Conservation (phyloP, 176 grass and related monocot species). For the Eremochloa ophiuroides region DNA sequence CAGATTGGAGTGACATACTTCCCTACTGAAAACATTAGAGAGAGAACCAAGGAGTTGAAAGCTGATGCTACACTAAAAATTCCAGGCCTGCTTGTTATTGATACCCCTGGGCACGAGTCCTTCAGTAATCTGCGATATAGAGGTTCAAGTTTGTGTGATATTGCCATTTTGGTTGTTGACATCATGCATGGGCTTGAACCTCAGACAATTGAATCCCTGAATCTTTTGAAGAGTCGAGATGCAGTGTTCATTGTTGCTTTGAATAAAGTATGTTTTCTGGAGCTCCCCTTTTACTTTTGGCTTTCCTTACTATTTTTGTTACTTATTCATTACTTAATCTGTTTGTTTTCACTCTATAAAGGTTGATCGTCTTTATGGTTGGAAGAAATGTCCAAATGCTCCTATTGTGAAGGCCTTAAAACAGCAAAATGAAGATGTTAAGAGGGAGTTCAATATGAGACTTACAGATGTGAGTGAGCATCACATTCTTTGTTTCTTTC, state of each 20-base stretch:
- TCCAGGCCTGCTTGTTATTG: constrained; percentile 94
- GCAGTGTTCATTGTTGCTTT: constrained; percentile 95
- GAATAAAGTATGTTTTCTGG: constrained; percentile 76
- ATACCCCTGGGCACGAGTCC: constrained; percentile 90
- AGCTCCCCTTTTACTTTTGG: neutral
- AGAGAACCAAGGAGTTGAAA: constrained; percentile 92
- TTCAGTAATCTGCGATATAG: constrained; percentile 93
- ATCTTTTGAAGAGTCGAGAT: constrained; percentile 73
- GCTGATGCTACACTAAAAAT: constrained; percentile 90
- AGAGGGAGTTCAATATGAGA: constrained; percentile 87
- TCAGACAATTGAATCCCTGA: constrained; percentile 90
- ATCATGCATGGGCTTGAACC: constrained; percentile 97
- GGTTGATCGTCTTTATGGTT: constrained; percentile 98
- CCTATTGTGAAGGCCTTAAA: constrained; percentile 76
- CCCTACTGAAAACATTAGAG: constrained; percentile 96
- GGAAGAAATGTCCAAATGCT: constrained; percentile 67
- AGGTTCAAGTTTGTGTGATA: constrained; percentile 96
- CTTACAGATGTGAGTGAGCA: constrained; percentile 67
- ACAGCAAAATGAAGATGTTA: constrained; percentile 89
- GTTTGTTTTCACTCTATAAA: constrained; percentile 32
- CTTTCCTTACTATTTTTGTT: constrained; percentile 9
- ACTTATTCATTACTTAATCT: constrained; percentile 22
- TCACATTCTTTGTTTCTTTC: constrained; percentile 4
- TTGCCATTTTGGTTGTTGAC: constrained; percentile 97
- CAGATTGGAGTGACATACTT: constrained; percentile 96